Base-by-base conservation (phyloP, 2,329 filamentous ascomycete genomes). In the Dryadomyces sulphureus region DNA sequence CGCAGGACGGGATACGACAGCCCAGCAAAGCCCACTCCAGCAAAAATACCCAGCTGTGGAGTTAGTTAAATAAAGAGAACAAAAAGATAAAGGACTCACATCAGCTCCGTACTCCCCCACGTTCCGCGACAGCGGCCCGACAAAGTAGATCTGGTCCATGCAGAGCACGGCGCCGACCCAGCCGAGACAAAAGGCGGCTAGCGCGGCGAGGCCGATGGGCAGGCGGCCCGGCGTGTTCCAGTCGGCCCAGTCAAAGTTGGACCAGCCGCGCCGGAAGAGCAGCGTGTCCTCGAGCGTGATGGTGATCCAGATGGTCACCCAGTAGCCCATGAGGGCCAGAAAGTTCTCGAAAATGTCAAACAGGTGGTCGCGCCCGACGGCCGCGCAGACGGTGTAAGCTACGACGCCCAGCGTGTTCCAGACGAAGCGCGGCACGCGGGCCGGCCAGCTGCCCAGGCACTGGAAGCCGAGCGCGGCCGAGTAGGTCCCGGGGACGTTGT, bases 101-200 rank as follows among this genome's bases (percentile, higher is more conserved):
- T 50, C 50, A 32, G 57, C 56, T 22, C 52, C 48, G 16, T 42
- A 32, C 1, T 53, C 55, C 0, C 53, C 52, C 16, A 54, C 35
- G 45, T 54, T 47, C 5, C 40, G 27, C 25, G 56, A 54, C 38
- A 59, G 45, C 7, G 79, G 79, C 1, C 80, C 79, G 49, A 76
- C 71, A 58, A 79, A 84, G 72, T 78, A 84, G 4, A 74, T 72
- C 62, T 85, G 79, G 20, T 75, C 74, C 79, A 84, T 84, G 49
- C 70, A 79, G 40, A 83, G 57, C 24, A 84, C 70, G 0, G 77
- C 72, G 8, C 79, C 78, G 4, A 67, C 68, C 78, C 79, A 83
- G 3, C 79, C 78, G 14, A 83, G 55, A 35, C 79, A 57, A 53
- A 84, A 84, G 0, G 79, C 71, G 2, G 66, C 54, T 7, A 80